Percentiles rank a stretch among this genome's conserved stretches.
phyloP scores from a whole-genome alignment of 1,284 basidiomycete genomes.

The Melampsora larici-populina region DNA sequence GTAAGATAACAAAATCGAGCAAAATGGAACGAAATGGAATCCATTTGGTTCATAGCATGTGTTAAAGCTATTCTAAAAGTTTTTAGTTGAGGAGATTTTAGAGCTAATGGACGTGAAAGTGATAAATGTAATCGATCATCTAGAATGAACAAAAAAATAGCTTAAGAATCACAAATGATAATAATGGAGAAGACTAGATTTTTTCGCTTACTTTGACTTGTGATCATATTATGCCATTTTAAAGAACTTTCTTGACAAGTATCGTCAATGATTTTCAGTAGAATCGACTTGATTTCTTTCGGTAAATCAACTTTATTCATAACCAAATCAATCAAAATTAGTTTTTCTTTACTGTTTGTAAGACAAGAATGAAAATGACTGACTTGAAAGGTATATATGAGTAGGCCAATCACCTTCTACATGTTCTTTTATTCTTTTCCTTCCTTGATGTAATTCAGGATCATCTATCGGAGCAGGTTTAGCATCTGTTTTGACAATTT shows the following conservation, averaged over 20 bases:
- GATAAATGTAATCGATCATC: no score
- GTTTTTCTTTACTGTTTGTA: background rate
- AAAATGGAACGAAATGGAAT: slow-evolving; percentile 14
- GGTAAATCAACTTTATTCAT: background rate
- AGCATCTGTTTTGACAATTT: no score
- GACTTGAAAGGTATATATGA: slow-evolving; percentile 64
- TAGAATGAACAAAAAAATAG: background rate
- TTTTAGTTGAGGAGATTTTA: background rate
- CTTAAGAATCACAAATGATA: background rate
- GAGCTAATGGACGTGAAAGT: slow-evolving; percentile 5
- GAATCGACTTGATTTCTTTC: background rate
- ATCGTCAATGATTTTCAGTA: background rate
- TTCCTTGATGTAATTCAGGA: no score
- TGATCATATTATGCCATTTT: slow-evolving; percentile 2
- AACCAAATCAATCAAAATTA: background rate
- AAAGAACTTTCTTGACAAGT: background rate
- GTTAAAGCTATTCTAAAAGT: no score
- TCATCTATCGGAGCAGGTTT: no score
- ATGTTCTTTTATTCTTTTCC: no score
- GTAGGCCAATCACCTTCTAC: no score
- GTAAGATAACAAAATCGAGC: background rate
- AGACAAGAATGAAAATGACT: slow-evolving; percentile 4
- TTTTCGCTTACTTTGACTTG: background rate
- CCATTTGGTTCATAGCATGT: background rate
- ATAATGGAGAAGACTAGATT: background rate